Evolutionary conservation across 208 protist genomes (phyloP), one percentile per base, ranked within the genome.

Genomic region (Wallacemonas sp.): DNA sequence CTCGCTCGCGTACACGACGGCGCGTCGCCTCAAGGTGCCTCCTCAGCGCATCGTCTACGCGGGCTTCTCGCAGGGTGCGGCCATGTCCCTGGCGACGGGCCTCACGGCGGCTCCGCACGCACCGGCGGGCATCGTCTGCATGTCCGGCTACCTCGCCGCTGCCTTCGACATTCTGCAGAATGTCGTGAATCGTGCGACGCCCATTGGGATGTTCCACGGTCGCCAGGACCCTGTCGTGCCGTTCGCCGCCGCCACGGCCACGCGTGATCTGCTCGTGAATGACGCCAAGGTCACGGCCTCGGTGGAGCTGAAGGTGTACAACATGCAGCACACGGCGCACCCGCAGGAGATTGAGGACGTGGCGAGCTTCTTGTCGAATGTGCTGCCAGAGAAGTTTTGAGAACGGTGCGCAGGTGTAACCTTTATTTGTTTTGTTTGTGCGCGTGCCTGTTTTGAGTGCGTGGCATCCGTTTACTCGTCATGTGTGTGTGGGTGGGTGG

Each of bases 51-150:
- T 98, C 31, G 76, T 98, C 32, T 91, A 96, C 69, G 89, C 76
- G 22, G 96, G 96, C 22, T 98, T 98, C 70, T 95, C 86, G 14
- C 96, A 98, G 61, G 96, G 96, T 12, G 92, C 81, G 0, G 91
- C 92, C 18, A 44, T 97, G 4, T 91, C 89, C 12, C 80, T 93
- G 50, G 82, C 74, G 45, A 72, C 90, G 14, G 90, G 83, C 26
- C 67, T 96, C 14, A 81, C 73, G 3, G 80, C 73, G 20, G 65
- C 79, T 11, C 76, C 55, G 62, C 63, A 84, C 55, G 75, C 90
- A 1, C 86, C 90, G 16, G 87, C 87, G 1, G 90, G 90, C 12
- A 72, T 92, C 1, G 84, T 74, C 4, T 76, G 75, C 59, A 81
- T 96, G 70, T 94, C 87, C 1, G 90, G 90, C 26, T 96, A 96